Evolutionary conservation across 129 eudicot genomes (phyloP).

Genomic region (Saposhnikovia divaricata): DNA sequence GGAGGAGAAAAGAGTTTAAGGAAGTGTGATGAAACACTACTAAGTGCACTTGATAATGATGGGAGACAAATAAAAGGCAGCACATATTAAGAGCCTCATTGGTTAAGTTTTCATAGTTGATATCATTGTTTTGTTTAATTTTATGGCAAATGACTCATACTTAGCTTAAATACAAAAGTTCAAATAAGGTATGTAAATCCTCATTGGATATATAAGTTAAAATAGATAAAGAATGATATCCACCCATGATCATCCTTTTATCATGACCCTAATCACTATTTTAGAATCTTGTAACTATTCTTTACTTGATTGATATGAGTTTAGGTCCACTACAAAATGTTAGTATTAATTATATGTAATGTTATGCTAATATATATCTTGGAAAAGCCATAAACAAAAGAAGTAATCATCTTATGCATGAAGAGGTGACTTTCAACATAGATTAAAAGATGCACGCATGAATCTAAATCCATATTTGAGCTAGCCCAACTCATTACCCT

Average conservation of each 20-base stretch:
- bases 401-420: slow-evolving; percentile 2
- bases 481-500: neutral
- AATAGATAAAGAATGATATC: neutral
- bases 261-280: neutral
- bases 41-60: slow-evolving; percentile 6
- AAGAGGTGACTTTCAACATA: neutral
- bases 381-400: neutral
- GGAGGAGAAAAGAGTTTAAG: neutral
- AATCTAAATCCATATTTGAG: neutral
- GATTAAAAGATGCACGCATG: neutral
- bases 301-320: neutral
- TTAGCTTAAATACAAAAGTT: slow-evolving; percentile 4
- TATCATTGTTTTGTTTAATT: slow-evolving; percentile 4
- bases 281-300: neutral
- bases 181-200: slow-evolving; percentile 1
- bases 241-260: slow-evolving; percentile 5
- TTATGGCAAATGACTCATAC: slow-evolving; percentile 11
- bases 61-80: slow-evolving; percentile 5
- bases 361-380: neutral
- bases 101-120: neutral
- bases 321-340: neutral
- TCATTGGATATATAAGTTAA: neutral
- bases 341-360: neutral
- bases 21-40: neutral
- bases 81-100: neutral